Evolutionary conservation across 768 basidiomycete genomes (phyloP).

Genomic region (Phlebiopsis gigantea): DNA sequence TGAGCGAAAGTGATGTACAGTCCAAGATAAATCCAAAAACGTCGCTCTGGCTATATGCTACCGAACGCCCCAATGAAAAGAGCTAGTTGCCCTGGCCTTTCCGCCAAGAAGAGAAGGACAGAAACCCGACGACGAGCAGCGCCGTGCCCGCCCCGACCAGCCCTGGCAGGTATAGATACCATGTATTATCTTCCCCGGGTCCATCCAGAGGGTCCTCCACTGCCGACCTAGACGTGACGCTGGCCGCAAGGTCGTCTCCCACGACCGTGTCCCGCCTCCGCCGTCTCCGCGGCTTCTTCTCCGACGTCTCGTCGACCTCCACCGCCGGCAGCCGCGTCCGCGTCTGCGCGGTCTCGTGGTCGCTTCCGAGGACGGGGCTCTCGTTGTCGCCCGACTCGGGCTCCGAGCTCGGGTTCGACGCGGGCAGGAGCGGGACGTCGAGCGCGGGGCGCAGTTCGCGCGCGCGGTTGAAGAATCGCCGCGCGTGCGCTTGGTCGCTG

Average conservation of each 20-base stretch:
- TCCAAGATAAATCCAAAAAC: no score
- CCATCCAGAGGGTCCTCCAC: conserved; percentile 43
- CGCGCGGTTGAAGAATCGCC: conserved; percentile 69
- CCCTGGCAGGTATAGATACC: conserved; percentile 78
- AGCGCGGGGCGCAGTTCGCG: conserved; percentile 52
- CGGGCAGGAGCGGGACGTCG: conserved; percentile 65
- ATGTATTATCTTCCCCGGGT: conserved; percentile 63
- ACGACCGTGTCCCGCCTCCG: conserved; percentile 15
- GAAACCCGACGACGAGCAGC: conserved; percentile 68
- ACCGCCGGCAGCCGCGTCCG: background rate
- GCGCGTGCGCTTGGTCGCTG: conserved; percentile 66
- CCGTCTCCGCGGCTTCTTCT: conserved; percentile 20
- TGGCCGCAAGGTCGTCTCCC: conserved; percentile 8
- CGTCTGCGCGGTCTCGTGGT: background rate
- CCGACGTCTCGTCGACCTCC: conserved; percentile 62
- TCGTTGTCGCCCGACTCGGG: conserved; percentile 13
- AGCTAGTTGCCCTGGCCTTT: conserved; percentile 21
- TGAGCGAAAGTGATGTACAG: no score
- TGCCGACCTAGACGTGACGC: conserved; percentile 28
- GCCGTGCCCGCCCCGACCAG: conserved; percentile 84
- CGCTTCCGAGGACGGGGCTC: conserved; percentile 3
- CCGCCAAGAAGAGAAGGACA: conserved; percentile 59
- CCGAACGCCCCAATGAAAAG: background rate
- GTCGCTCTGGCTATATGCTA: no score
- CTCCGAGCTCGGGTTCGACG: conserved; percentile 18